Base-by-base conservation (phyloP, 352 stramenopile genomes). In the Phytophthora sp. region DNA sequence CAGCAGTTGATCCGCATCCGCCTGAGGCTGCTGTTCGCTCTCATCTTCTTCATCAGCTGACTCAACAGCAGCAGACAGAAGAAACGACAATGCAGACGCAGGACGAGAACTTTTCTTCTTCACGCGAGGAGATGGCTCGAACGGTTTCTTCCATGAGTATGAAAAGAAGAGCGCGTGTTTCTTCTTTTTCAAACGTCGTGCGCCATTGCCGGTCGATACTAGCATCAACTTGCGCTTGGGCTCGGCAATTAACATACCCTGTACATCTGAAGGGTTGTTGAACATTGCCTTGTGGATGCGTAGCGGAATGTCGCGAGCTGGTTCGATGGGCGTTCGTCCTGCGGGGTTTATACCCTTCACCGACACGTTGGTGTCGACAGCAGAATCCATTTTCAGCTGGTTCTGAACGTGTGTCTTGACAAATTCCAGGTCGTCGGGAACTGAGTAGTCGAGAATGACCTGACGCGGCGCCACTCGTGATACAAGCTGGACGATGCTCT, bases 231-330 rank as follows among this genome's bases (percentile, higher is more conserved):
- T 94, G n/a, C 86, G 83, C 57, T 92, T 94, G 7, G 79, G 69
- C 42, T 96, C 88, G 1, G 84, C 84, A 49, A 96, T 82, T 21
- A 96, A 42, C 56, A 95, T 80, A 7, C 83, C 84, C 26, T 93
- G 82, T 2, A 94, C 79, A 56, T 90, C 79, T 4, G 73, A 79
- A 13, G 84, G 84, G 46, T 85, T 89, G 59, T 91, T 93, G 44
- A 94, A 91, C 80, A 94, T 91, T 21, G 84, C 82, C 67, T 92
- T 93, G 71, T 94, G 86, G 50, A 94, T 93, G 11, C 83, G 81
- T 24, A 94, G 39, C n/a, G 84, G 82, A 46, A 94, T 90, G 9
- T 89, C 75, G 1, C 66, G 69, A 21, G 63, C 53, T 29, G 73
- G 64, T 47, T 84, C 63, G n/a, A 89, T 66, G 6, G 58, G 8